Evolutionary conservation across 805 yeast species (phyloP), one percentile per base, ranked within the genome.

Genomic region (Ogataea pilisensis): DNA sequence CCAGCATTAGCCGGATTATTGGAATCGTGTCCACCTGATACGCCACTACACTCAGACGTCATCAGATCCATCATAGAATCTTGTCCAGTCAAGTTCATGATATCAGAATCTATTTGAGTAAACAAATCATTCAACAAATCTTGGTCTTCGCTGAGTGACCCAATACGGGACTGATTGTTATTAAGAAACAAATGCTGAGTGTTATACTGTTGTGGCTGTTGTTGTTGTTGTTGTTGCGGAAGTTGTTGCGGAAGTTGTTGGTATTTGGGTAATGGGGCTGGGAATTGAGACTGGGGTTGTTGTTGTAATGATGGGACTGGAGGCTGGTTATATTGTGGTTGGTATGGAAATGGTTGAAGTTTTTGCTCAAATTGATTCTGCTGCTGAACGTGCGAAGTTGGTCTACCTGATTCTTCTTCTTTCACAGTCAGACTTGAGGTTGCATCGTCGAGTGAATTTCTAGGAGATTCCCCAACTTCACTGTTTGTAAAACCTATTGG

Each of bases 101-200:
- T 45, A 42, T 61, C 65, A 2, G 58, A 50, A 35, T 61, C 64
- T 22, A 61, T 60, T 38, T 61, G 63, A 27, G 41, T 43, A 35
- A 61, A 61, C 11, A 61, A 34, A 34, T 59, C 64, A 41, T 55
- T 52, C 20, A 56, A 41, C 35, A 57, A 42, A 19, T 52, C 46
- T 32, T 57, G 61, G 13, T 57, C 55, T 42, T 52, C 57, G 11
- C 19, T 35, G 17, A 31, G 21, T 9, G 33, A 26, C 7, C 37
- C 37, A 14, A 21, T 12, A 17, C 32, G 14, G 27, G 38, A 28
- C 28, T 26, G 38, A n/a, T 20, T 12, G 14, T 18, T 4, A 8
- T 9, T 3, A 2, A 34, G 28, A 16, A 7, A 29, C 31, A 8
- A 12, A 22, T 5, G 14, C 16, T 24, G 20, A 14, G n/a, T 9